Conservation (phyloP, 2,329 filamentous ascomycete genomes). For the Dothidotthia symphoricarpi region DNA sequence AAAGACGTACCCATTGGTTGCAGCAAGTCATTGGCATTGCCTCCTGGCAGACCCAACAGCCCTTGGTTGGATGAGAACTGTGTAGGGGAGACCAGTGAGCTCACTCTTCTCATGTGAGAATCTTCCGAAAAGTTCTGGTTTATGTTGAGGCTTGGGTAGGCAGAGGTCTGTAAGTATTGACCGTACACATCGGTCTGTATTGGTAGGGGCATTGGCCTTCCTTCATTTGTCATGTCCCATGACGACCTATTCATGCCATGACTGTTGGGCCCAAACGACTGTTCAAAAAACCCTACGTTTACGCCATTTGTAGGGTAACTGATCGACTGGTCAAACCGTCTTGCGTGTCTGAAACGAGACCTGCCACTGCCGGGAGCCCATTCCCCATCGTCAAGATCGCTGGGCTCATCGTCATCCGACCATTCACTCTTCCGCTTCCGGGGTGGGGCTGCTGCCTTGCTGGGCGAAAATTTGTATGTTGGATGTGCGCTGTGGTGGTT, state of each 20-base stretch:
- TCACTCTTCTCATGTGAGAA: constrained; percentile 46
- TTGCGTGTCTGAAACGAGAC: constrained; percentile 20
- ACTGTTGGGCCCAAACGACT: constrained; percentile 27
- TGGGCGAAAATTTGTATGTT: constrained; percentile 89
- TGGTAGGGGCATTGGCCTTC: constrained; percentile 48
- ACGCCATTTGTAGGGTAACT: constrained; percentile 28
- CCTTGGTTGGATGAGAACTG: constrained; percentile 34
- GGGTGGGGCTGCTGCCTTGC: constrained; percentile 56
- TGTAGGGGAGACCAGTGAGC: constrained; percentile 25
- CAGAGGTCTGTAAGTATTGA: constrained; percentile 54
- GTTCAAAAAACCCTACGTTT: constrained; percentile 27
- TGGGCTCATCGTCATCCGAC: constrained; percentile 42
- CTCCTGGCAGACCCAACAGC: constrained; percentile 42
- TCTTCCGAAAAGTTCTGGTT: constrained; percentile 30
- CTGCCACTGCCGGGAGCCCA: constrained; percentile 36
- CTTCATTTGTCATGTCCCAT: constrained; percentile 55
- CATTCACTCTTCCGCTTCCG: constrained; percentile 51
- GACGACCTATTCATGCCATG: constrained; percentile 46
- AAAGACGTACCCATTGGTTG: constrained; percentile 29
- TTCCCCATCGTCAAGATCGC: constrained; percentile 45
- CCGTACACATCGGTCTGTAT: constrained; percentile 45
- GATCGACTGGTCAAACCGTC: constrained; percentile 25
- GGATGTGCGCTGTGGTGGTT: constrained; percentile 87
- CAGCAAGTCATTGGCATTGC: constrained; percentile 39
- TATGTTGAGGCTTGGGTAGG: constrained; percentile 43